These are phyloP conservation scores for Dicorynia guianensis DNA, from an alignment of 306 rosid genomes.

Conservation along the genomic window DNA sequence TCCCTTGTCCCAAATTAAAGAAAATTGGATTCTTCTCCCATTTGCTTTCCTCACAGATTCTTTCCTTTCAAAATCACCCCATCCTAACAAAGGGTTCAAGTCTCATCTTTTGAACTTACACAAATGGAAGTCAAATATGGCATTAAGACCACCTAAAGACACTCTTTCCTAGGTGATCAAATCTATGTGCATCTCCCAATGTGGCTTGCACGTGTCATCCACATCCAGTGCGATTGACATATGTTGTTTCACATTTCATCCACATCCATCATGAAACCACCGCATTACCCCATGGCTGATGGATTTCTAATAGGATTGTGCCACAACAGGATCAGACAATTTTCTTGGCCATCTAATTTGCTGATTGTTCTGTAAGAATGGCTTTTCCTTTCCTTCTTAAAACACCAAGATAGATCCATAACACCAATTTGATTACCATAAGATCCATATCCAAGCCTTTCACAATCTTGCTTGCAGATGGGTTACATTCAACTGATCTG, in stretches of 20 bases:
- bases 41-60: neutral
- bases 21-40: neutral
- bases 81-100: too few species aligned
- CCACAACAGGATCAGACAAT: neutral
- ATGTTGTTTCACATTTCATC: neutral
- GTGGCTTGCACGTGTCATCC: neutral
- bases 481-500: neutral
- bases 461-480: neutral
- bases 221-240: too few species aligned
- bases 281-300: constrained; percentile 4
- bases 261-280: constrained; percentile 4
- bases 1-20: too few species aligned
- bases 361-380: neutral
- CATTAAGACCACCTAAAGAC: neutral
- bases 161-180: neutral
- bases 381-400: too few species aligned
- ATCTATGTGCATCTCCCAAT: neutral
- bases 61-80: neutral
- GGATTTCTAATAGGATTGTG: constrained; percentile 12
- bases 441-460: constrained; percentile 15
- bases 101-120: neutral
- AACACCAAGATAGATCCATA: neutral
- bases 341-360: neutral
- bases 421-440: neutral
- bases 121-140: neutral